Evolutionary conservation across 768 basidiomycete genomes (phyloP).

Genomic region (Tricholoma matsutake): DNA sequence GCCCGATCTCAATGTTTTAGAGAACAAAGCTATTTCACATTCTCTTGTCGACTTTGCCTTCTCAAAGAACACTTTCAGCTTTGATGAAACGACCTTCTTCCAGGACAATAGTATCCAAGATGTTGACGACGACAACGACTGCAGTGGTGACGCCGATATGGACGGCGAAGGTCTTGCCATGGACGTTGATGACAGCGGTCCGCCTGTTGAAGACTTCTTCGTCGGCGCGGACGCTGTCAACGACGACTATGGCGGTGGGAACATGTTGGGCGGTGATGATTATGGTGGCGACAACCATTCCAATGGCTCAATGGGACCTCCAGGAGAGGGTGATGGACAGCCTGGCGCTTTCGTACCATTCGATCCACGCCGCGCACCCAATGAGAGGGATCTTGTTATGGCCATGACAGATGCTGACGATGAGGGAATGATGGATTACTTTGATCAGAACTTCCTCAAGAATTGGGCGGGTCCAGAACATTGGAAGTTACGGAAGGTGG

Average conservation of each 20-base stretch:
- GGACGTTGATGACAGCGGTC: constrained; percentile 38
- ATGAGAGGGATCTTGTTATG: constrained; percentile 79
- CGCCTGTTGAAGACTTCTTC: constrained; percentile 63
- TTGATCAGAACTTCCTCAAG: constrained; percentile 82
- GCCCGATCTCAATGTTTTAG: constrained; percentile 60
- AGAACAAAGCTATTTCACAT: constrained; percentile 73
- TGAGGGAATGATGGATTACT: constrained; percentile 75
- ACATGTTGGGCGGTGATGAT: constrained; percentile 30
- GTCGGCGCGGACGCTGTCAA: constrained; percentile 49
- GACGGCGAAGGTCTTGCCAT: constrained; percentile 35
- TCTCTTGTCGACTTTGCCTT: constrained; percentile 84
- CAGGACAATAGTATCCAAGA: constrained; percentile 47
- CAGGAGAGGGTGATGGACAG: constrained; percentile 37
- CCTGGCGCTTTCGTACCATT: constrained; percentile 68
- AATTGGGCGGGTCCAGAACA: constrained; percentile 99
- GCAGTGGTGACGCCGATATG: constrained; percentile 33
- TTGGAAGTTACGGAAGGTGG: constrained; percentile 88
- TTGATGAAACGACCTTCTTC: constrained; percentile 64
- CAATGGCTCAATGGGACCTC: constrained; percentile 43
- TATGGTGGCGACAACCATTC: constrained; percentile 40
- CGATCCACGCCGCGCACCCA: constrained; percentile 77
- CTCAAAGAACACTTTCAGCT: constrained; percentile 57
- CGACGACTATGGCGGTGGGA: constrained; percentile 22
- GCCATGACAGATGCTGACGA: constrained; percentile 70
- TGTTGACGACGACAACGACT: constrained; percentile 46